Conservation (phyloP, 1,284 basidiomycete genomes). For the Trichosporon sp. region DNA sequence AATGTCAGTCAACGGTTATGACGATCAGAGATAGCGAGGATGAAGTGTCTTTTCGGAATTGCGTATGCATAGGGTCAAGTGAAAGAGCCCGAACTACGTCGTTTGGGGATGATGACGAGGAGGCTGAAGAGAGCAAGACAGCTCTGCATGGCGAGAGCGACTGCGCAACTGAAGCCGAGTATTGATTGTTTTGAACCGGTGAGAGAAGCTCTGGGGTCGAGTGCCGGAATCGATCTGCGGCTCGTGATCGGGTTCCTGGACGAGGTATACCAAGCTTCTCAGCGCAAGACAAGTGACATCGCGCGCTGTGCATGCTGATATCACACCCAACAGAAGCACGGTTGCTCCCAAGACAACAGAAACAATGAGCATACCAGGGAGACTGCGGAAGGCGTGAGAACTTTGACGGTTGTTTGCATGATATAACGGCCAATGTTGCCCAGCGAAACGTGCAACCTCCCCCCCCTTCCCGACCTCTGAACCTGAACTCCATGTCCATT, state of each 20-base stretch:
- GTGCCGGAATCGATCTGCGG: neutral
- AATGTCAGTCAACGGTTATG: too few relatives aligned
- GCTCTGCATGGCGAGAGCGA: neutral
- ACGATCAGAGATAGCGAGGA: too few relatives aligned
- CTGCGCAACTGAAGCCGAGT: neutral
- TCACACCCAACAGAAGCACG: neutral
- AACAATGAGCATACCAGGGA: neutral
- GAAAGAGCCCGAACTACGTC: too few relatives aligned
- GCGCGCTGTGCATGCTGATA: neutral
- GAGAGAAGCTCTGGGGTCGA: neutral
- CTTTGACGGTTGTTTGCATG: neutral
- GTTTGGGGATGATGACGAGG: too few relatives aligned
- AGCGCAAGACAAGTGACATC: neutral
- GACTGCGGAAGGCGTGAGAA: neutral
- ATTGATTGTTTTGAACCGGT: neutral
- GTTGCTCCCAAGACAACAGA: too few relatives aligned
- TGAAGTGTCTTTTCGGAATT: too few relatives aligned
- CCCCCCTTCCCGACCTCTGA: too few relatives aligned
- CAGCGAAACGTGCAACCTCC: too few relatives aligned
- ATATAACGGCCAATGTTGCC: neutral
- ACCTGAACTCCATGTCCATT: neutral
- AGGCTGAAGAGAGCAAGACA: too few relatives aligned
- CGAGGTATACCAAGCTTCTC: neutral
- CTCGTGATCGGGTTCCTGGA: neutral
- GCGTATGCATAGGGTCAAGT: too few relatives aligned